Percentiles rank a stretch among this genome's conserved stretches.
These are phyloP conservation scores for Leptomonas pyrrhocoris DNA, from an alignment of 208 protist species.

Conservation along the genomic window DNA sequence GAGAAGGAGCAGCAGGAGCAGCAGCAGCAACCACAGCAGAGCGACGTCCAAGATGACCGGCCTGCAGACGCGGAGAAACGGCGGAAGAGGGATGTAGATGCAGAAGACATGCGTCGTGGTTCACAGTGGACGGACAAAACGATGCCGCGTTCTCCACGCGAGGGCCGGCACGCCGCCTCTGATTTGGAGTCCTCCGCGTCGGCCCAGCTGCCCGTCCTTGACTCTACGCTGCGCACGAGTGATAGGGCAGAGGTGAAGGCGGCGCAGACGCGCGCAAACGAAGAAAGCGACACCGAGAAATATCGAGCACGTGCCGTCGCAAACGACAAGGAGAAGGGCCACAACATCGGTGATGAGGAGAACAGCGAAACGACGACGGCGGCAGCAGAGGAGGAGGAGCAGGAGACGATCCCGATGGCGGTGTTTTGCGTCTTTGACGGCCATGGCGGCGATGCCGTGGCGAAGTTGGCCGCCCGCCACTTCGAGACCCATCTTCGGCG, in stretches of 20 bases:
- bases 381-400: not conserved
- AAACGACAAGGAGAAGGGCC: slow-evolving; percentile 1
- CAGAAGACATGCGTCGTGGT: not conserved
- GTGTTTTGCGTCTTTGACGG: slow-evolving; percentile 88
- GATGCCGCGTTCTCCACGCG: not conserved
- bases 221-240: not conserved
- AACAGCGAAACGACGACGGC: not conserved
- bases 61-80: not conserved
- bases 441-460: slow-evolving; percentile 79
- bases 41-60: not conserved
- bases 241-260: not conserved
- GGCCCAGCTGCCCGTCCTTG: not conserved
- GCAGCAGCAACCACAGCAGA: slow-evolving; percentile 1
- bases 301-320: not conserved
- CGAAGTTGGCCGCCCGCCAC: slow-evolving; percentile 62
- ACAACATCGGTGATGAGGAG: not conserved
- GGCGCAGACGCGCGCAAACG: not conserved
- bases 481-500: slow-evolving; percentile 67
- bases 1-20: not conserved
- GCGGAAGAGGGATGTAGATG: not conserved
- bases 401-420: slow-evolving; percentile 64
- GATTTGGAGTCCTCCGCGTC: not conserved
- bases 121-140: not conserved
- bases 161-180: not conserved
- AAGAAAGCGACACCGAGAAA: not conserved